These are phyloP conservation scores for Durotheca rogersii DNA, from an alignment of 495 filamentous ascomycete genomes.

Conservation along the genomic window DNA sequence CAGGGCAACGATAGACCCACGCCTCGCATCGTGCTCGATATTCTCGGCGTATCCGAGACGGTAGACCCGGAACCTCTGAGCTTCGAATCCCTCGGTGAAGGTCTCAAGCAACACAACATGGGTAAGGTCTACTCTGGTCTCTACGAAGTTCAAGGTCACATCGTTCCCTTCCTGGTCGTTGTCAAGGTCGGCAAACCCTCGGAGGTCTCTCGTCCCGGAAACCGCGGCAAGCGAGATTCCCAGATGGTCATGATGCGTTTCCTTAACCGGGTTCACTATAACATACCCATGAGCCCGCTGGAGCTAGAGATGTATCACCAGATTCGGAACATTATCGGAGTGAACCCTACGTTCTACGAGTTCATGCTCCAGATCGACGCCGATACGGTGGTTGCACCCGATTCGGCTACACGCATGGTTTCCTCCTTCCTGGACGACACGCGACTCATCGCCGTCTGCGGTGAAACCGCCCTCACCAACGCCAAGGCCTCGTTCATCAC, in stretches of 20 bases:
- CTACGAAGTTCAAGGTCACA: constrained; percentile 96
- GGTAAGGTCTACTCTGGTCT: constrained; percentile 97
- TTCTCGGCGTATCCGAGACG: constrained; percentile 88
- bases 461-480: constrained; percentile 91
- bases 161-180: constrained; percentile 95
- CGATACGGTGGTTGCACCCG: constrained; percentile 88
- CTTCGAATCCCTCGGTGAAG: constrained; percentile 96
- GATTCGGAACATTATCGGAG: constrained; percentile 97
- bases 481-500: constrained; percentile 90
- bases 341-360: constrained; percentile 98
- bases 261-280: constrained; percentile 97
- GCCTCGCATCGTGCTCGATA: constrained; percentile 93
- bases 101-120: constrained; percentile 98
- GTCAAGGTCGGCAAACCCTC: constrained; percentile 98
- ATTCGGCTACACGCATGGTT: constrained; percentile 91
- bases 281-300: constrained; percentile 89
- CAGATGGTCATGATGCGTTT: constrained; percentile 98
- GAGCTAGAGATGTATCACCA: constrained; percentile 99
- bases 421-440: constrained; percentile 89
- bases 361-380: constrained; percentile 97
- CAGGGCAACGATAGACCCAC: constrained; percentile 97
- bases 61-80: constrained; percentile 96
- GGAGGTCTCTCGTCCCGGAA: constrained; percentile 93
- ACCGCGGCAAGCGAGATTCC: constrained; percentile 98
- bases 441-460: constrained; percentile 86